Base-by-base conservation (phyloP, 768 basidiomycete genomes). In the Amyloporia xantha region DNA sequence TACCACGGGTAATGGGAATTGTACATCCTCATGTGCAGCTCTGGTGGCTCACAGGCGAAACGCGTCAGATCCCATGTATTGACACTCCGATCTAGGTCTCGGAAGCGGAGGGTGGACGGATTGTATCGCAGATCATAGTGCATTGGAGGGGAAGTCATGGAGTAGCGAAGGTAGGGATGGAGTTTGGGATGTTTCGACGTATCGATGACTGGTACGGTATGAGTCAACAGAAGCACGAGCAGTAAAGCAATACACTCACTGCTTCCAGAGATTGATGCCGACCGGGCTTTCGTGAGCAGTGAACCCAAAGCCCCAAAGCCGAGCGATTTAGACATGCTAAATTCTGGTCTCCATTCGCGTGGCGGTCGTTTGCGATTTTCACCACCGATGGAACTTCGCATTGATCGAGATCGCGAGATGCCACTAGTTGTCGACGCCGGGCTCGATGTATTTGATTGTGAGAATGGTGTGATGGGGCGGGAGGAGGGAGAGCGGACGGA, bases 1-100 rank as follows among this genome's bases (percentile, higher is more conserved):
- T 76, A 82, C 84, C 84, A 86, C 0, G 84, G 84, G 1, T 82
- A 64, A 28, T 68, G 66, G 0, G 74, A 64, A 61, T 82, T 80
- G 56, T 71, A 78, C 43, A 86, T 57, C 11, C 80, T 78, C 68
- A 85, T 73, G 48, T 63, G 64, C 4, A 65, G 57, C 0, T 74
- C 65, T 1, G 78, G 70, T 1, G 81, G 81, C 35, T 68, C 67
- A 12, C 76, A 77, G 20, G 75, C 77, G 44, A 78, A 70, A 38
- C 78, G 79, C 11, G 71, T 67, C 53, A 82, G 71, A 57, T 85
- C 81, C 43, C 70, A 70, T 4, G 60, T 52, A 51, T 74, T 76
- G 27, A 68, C 68, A 1, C 57, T 62, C 3, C 76, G 73, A 6
- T 63, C 53, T 20, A 82, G 62, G 17, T 63, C 71, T 45, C 71